These are phyloP conservation scores for Naganishia onofrii DNA, from an alignment of 768 basidiomycete genomes.

Conservation along the genomic window DNA sequence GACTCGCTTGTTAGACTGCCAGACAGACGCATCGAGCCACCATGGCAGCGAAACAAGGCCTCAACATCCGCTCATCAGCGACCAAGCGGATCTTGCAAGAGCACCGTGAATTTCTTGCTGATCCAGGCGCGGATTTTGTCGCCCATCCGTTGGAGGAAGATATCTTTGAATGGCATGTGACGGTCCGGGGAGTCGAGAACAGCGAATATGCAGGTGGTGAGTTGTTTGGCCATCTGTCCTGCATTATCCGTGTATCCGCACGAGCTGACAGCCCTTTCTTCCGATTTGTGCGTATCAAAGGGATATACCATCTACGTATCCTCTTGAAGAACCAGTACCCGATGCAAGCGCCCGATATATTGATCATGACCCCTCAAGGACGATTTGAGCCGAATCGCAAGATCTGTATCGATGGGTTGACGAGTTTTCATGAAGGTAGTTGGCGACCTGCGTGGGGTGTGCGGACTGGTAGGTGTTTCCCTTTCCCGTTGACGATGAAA, in stretches of 20 bases:
- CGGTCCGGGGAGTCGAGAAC: slow-evolving; percentile 79
- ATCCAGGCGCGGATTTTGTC: slow-evolving; percentile 79
- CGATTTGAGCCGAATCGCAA: slow-evolving; percentile 94
- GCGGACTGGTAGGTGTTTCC: slow-evolving; percentile 61
- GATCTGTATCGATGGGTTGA: slow-evolving; percentile 52
- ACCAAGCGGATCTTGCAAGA: slow-evolving; percentile 98
- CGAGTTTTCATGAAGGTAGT: slow-evolving; percentile 75
- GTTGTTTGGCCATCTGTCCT: slow-evolving; percentile 11
- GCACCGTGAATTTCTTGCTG: slow-evolving; percentile 79
- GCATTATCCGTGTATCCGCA: too few relatives aligned
- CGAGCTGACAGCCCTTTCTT: too few relatives aligned
- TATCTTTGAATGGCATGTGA: slow-evolving; percentile 87
- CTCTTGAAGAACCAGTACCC: slow-evolving; percentile 90
- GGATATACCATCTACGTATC: slow-evolving; percentile 89
- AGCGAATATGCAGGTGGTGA: slow-evolving; percentile 87
- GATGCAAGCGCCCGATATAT: slow-evolving; percentile 90
- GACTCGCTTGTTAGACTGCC: too few relatives aligned
- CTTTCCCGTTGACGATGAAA: neutral
- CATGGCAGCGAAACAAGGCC: slow-evolving; percentile 34
- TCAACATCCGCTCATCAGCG: slow-evolving; percentile 58
- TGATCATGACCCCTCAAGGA: slow-evolving; percentile 95
- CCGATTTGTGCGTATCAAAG: slow-evolving; percentile 34
- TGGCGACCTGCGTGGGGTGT: slow-evolving; percentile 99
- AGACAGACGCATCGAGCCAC: neutral
- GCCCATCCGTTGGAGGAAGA: slow-evolving; percentile 71